Conservation (phyloP, 2,329 filamentous ascomycete species). For the Fusarium phyllophilum region DNA sequence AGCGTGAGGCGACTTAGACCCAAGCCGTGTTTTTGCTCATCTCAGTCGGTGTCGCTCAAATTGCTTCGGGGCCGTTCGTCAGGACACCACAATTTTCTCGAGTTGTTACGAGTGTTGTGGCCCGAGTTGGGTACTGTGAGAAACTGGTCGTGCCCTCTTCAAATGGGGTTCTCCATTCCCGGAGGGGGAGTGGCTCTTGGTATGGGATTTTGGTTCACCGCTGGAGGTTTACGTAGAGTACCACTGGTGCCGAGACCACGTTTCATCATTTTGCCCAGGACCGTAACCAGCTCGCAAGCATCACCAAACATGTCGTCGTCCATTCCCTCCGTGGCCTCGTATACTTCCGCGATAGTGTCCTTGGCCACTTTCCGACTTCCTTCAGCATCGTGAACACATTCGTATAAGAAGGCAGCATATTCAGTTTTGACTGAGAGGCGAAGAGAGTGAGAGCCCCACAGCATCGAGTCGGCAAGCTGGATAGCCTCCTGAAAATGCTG, state of each 20-base stretch:
- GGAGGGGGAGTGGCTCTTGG: constrained; percentile 43
- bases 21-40: not conserved
- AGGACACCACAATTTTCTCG: not conserved
- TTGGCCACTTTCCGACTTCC: constrained; percentile 81
- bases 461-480: constrained; percentile 75
- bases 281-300: constrained; percentile 86
- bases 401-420: constrained; percentile 91
- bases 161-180: constrained; percentile 59
- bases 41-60: not conserved
- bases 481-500: constrained; percentile 84
- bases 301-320: constrained; percentile 96
- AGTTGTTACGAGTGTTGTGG: not conserved
- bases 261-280: constrained; percentile 89
- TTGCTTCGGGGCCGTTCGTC: not conserved
- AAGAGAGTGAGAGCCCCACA: constrained; percentile 90
- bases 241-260: constrained; percentile 65
- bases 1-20: constrained; percentile 2
- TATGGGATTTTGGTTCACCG: constrained; percentile 19
- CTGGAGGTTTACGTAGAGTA: constrained; percentile 48
- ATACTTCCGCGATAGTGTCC: constrained; percentile 87
- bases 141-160: constrained; percentile 19
- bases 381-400: constrained; percentile 86
- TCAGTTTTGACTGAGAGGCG: constrained; percentile 91
- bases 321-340: constrained; percentile 90
- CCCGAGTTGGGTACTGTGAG: not conserved